Percentiles rank a stretch among this genome's conserved stretches.
These are phyloP conservation scores for Dacryopinax primogenitus DNA, from an alignment of 768 basidiomycete genomes.

Conservation along the genomic window DNA sequence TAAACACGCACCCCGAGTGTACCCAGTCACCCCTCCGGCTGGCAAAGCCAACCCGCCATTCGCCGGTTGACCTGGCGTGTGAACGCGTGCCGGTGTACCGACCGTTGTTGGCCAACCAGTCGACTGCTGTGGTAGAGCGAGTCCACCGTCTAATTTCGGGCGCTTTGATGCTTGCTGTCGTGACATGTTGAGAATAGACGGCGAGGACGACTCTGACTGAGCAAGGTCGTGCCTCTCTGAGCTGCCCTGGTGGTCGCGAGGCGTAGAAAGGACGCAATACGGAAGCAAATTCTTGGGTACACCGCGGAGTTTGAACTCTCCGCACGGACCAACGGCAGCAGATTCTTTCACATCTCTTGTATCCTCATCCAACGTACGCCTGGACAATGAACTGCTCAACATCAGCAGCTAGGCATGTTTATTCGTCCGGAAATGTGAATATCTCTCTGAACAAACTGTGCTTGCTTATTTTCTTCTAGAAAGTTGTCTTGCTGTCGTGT, in stretches of 20 bases:
- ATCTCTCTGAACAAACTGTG: too few species aligned
- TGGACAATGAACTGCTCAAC: too few species aligned
- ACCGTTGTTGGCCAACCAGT: background rate
- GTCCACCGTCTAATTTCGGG: background rate
- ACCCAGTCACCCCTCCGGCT: background rate
- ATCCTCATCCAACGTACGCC: too few species aligned
- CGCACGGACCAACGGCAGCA: background rate
- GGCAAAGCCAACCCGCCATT: background rate
- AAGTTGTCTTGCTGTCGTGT: too few species aligned
- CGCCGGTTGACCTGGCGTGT: background rate
- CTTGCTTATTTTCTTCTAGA: too few species aligned
- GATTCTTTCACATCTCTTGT: background rate
- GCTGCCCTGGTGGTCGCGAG: background rate
- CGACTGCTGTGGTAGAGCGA: background rate
- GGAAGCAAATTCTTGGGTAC: background rate
- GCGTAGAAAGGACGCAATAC: background rate
- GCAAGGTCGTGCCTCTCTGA: constrained; percentile 1
- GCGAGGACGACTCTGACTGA: background rate
- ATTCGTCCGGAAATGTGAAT: too few species aligned
- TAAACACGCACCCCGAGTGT: background rate
- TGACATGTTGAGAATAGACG: background rate
- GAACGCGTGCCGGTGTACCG: background rate
- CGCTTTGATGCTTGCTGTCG: background rate
- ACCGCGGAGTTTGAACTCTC: background rate
- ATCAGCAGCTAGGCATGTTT: too few species aligned